Conservation (phyloP, 202 grass and related monocot species). For the Panicum hallii region DNA sequence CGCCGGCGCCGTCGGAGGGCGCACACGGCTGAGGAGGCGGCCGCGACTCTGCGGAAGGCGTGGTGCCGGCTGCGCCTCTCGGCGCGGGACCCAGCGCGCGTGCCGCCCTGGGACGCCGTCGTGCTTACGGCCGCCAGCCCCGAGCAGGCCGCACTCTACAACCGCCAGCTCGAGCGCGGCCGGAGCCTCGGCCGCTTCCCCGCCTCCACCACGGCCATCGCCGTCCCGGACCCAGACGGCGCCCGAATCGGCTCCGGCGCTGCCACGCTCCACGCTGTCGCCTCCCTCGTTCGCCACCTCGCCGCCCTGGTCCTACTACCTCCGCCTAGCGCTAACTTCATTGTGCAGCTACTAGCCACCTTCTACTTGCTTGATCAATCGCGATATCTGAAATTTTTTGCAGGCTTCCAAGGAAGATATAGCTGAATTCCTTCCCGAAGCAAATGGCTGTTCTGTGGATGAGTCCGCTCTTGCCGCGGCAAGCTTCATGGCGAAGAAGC, state of each 20-base stretch:
- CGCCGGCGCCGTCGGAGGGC: constrained; percentile 33
- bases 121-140: constrained; percentile 90
- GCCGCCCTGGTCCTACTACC: constrained; percentile 43
- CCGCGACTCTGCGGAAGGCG: constrained; percentile 75
- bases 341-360: background rate
- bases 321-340: background rate
- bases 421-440: constrained; percentile 20
- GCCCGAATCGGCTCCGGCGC: constrained; percentile 91
- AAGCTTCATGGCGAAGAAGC: constrained; percentile 61
- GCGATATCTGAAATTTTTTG: constrained; percentile 5
- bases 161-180: constrained; percentile 67
- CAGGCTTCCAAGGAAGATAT: constrained; percentile 59
- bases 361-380: background rate
- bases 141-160: constrained; percentile 85
- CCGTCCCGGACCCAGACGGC: constrained; percentile 79
- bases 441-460: constrained; percentile 22
- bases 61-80: constrained; percentile 87
- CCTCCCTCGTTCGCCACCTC: constrained; percentile 62
- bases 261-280: constrained; percentile 80
- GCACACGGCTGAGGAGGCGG: constrained; percentile 65
- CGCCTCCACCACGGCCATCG: constrained; percentile 64
- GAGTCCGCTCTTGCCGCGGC: constrained; percentile 28
- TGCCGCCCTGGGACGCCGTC: constrained; percentile 84
- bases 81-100: constrained; percentile 72
- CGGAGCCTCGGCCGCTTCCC: constrained; percentile 74